Conservation (phyloP, 208 protist genomes). For the Angomonas ambiguus region DNA sequence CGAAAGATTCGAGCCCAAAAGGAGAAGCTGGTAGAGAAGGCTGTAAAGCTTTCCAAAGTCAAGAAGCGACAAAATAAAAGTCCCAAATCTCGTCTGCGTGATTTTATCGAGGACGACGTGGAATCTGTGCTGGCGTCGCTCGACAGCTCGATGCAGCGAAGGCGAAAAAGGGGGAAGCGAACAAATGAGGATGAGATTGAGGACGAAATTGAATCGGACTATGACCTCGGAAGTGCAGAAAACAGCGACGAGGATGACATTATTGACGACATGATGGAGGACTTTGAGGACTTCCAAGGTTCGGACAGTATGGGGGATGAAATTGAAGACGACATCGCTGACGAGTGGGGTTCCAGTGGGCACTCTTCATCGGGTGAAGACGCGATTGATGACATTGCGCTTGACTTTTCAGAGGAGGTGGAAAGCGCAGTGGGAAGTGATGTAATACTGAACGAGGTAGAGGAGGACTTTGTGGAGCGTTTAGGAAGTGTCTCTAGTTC, state of each 20-base stretch:
- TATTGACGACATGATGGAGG: conserved; percentile 15
- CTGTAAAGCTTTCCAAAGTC: conserved; percentile 40
- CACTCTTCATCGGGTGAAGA: not conserved
- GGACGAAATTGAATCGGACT: conserved; percentile 10
- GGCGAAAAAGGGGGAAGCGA: conserved; percentile 7
- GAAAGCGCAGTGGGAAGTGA: conserved; percentile 5
- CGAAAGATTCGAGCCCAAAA: conserved; percentile 28
- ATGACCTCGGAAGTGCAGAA: conserved; percentile 5
- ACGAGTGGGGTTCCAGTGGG: conserved; percentile 22
- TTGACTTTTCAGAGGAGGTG: conserved; percentile 21
- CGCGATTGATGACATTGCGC: conserved; percentile 11
- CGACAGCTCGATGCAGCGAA: not conserved
- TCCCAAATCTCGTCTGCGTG: not conserved
- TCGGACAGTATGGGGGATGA: conserved; percentile 36
- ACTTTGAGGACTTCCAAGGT: conserved; percentile 2
- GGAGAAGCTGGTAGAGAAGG: conserved; percentile 36
- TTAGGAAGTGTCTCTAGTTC: conserved; percentile 2
- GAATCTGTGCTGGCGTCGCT: conserved; percentile 3
- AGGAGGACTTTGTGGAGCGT: conserved; percentile 11
- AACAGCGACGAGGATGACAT: conserved; percentile 2
- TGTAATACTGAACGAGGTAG: conserved; percentile 10
- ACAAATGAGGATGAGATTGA: conserved; percentile 11
- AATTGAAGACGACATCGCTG: conserved; percentile 34
- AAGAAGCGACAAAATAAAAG: conserved; percentile 13
- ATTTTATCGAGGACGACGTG: conserved; percentile 4